These are phyloP conservation scores for Carex pumila DNA, from an alignment of 176 grass and related monocot species.

Conservation along the genomic window DNA sequence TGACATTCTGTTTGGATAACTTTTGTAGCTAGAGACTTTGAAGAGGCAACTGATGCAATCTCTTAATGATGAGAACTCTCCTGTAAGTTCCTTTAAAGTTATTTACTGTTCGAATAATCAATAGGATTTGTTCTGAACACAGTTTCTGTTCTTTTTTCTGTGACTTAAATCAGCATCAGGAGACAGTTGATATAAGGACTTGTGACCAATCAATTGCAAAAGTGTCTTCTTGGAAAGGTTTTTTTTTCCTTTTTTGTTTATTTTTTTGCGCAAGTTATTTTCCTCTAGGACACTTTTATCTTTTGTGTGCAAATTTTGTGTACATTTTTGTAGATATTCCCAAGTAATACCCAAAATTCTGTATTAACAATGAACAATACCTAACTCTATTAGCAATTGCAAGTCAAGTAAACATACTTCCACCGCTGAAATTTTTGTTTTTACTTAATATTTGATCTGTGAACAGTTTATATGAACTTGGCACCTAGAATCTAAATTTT, in stretches of 20 bases:
- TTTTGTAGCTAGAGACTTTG: slow-evolving; percentile 71
- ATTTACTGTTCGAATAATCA: not conserved
- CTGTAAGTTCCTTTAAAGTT: slow-evolving; percentile 34
- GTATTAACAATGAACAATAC: not conserved
- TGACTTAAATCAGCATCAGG: slow-evolving; percentile 34
- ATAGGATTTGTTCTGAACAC: not conserved
- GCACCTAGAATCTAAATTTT: not conserved
- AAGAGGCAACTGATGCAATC: slow-evolving; percentile 92
- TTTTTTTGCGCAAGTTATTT: not conserved
- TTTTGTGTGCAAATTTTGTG: not conserved
- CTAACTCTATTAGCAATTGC: not conserved
- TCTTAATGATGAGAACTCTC: slow-evolving; percentile 55
- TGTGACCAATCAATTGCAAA: slow-evolving; percentile 61
- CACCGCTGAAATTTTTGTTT: not conserved
- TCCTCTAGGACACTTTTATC: not conserved
- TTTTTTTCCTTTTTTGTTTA: not conserved
- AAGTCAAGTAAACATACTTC: not conserved
- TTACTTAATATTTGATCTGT: not conserved
- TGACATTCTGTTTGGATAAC: not conserved
- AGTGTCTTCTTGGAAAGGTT: slow-evolving; percentile 67
- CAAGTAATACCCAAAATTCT: not conserved
- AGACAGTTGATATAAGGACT: slow-evolving; percentile 68
- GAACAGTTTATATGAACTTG: not conserved
- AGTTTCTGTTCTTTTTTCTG: not conserved
- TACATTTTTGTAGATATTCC: not conserved